phyloP scores from a whole-genome alignment of 768 basidiomycete genomes.

The Suillus alpinus region DNA sequence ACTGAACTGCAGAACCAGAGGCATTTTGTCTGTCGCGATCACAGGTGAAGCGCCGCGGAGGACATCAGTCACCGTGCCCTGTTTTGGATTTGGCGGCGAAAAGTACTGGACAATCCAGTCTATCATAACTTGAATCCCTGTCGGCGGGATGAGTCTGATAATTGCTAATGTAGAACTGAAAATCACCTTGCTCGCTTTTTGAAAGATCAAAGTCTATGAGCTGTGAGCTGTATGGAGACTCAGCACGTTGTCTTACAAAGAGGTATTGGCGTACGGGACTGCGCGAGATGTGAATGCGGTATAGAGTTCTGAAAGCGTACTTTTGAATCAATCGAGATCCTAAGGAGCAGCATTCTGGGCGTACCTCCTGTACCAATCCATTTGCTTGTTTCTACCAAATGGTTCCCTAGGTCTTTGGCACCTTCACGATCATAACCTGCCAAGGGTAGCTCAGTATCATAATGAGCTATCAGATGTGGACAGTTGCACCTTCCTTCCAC shows the following conservation, averaged over 20 bases:
- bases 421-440: constrained; percentile 76
- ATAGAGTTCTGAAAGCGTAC: constrained; percentile 56
- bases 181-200: constrained; percentile 42
- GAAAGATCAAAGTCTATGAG: constrained; percentile 65
- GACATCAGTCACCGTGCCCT: constrained; percentile 47
- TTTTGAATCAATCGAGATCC: constrained; percentile 3
- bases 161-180: background rate
- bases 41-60: constrained; percentile 53
- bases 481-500: constrained; percentile 59
- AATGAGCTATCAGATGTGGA: background rate
- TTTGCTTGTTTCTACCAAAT: constrained; percentile 55
- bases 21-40: constrained; percentile 61
- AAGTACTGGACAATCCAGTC: constrained; percentile 83
- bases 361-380: constrained; percentile 83
- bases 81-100: constrained; percentile 26
- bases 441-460: background rate
- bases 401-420: constrained; percentile 50
- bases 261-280: constrained; percentile 63
- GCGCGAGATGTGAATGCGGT: constrained; percentile 75
- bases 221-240: constrained; percentile 39
- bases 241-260: background rate
- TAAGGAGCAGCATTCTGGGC: constrained; percentile 3
- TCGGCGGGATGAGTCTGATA: constrained; percentile 1
- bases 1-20: constrained; percentile 76
- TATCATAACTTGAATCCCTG: constrained; percentile 49